Base-by-base conservation (phyloP, 345 rosid species). In the Eucalyptus sideroxylon region DNA sequence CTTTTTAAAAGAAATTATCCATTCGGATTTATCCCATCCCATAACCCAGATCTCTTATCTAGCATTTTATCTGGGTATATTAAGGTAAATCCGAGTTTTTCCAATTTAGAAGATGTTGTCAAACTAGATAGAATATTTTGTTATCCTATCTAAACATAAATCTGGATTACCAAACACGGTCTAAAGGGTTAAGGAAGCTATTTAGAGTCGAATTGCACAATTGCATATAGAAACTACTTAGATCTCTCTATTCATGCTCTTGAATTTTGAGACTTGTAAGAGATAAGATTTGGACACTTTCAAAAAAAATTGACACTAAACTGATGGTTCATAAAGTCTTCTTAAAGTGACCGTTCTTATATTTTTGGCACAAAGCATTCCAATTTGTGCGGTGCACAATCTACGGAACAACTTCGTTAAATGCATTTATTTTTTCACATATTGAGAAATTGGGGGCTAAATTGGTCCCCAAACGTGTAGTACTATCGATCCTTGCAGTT, bases 101-200 rank as follows among this genome's bases (percentile, higher is more conserved):
- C 17, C 34, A n/a, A 7, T 14, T 62, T 0, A 30, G 17, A 62
- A 62, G 34, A 62, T 15, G 16, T 62, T 14, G 9, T n/a, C 8
- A 62, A 62, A 62, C 17, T 62, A 15, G 34, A 62, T 62, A 62
- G 1, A n/a, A 27, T 13, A 60, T 62, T 62, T 62, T 62, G 17
- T 62, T 30, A 0, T 62, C 34, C 9, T 62, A 13, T 62, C 9
- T 15, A 30, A 14, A 62, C 72, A 27, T n/a, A 30, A 62, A 62
- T 62, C 16, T 2, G 1, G 9, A 30, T 3, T n/a, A n/a, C 10
- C 37, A 2, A 65, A 15, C 11, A n/a, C 19, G 0, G 21, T 34
- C 2, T 65, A 65, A 14, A 65, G 37, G 34, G 17, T 65, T 65
- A 4, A 31, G 37, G 17, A 65, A 65, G 72, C 10, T 65, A 65